Conservation (phyloP, 805 yeast genomes). For the Saccharomyces cerevisiae region DNA sequence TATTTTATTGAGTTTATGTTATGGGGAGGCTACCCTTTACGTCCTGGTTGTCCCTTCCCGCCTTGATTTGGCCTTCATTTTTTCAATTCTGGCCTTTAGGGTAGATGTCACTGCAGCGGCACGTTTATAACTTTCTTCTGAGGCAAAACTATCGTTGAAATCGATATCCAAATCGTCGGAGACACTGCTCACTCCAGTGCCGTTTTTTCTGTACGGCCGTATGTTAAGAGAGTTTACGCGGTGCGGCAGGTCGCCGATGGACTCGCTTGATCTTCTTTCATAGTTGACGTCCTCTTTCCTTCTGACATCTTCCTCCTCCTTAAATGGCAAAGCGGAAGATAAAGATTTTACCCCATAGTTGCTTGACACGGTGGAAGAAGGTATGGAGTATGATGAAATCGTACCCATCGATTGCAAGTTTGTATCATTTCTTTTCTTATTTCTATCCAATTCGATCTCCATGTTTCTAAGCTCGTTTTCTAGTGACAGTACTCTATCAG, state of each 20-base stretch:
- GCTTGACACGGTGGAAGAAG: slow-evolving; percentile 10
- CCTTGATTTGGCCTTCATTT: slow-evolving; percentile 58
- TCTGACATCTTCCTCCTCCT: slow-evolving; percentile 1
- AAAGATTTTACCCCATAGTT: slow-evolving; percentile 14
- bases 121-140: slow-evolving; percentile 72
- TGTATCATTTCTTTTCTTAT: slow-evolving; percentile 1
- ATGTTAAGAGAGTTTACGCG: slow-evolving; percentile 25
- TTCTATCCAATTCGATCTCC: not conserved
- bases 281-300: slow-evolving; percentile 6
- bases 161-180: slow-evolving; percentile 6
- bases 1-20: not conserved
- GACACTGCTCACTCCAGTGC: not conserved
- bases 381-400: not conserved
- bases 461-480: slow-evolving; percentile 9
- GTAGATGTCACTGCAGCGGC: slow-evolving; percentile 87
- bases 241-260: slow-evolving; percentile 26
- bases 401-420: not conserved
- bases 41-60: not conserved
- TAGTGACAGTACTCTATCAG: slow-evolving; percentile 14
- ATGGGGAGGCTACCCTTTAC: not conserved
- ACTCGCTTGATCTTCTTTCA: slow-evolving; percentile 16
- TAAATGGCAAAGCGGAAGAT: slow-evolving; percentile 14
- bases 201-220: not conserved
- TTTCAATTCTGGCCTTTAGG: slow-evolving; percentile 77
- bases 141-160: slow-evolving; percentile 29